Base-by-base conservation (phyloP, 2,329 filamentous ascomycete species). In the Hawksworthiomyces lignivorus region DNA sequence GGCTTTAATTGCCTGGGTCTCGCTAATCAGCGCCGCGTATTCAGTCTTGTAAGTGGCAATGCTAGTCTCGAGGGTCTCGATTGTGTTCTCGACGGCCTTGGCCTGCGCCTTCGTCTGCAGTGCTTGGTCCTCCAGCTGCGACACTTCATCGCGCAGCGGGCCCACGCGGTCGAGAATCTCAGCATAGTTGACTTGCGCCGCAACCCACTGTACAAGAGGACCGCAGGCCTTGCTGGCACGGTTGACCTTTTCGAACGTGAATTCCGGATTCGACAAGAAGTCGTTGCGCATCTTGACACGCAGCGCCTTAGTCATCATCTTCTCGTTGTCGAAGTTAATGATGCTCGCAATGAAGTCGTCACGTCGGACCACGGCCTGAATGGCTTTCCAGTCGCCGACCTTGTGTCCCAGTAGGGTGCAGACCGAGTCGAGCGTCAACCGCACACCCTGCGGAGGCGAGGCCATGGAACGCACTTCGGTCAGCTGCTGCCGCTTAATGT, bases 291-390 rank as follows among this genome's bases (percentile, higher is more conserved):
- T 97, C 71, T 87, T 94, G 52, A 78, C 70, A 37, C 92, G 77
- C 52, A 92, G 73, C 20, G 69, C 66, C 54, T 80, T 83, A 14
- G 90, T 98, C 90, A 98, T 97, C 62, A 92, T 84, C 59, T 73
- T 82, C 63, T 92, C 89, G 56, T 96, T 98, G 69, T 96, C 86
- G 58, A 96, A 98, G 61, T 87, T 88, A 62, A 97, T 85, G 56
- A 98, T 98, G 64, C 87, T 96, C 36, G 88, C 86, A 63, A 98
- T 97, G 64, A 98, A 98, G 58, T 97, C 90, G 56, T 97, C 92
- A 44, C 80, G 80, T 54, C 90, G 86, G 46, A 98, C 80, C 48
- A 97, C 84, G 39, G 76, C 82, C 61, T 94, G 85, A 46, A 97
- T 87, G 11, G 79, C 81, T 68, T 89, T 95, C 92, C 92, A 98